Evolutionary conservation across 2,329 filamentous ascomycete genomes (phyloP), one percentile per base, ranked within the genome.

Genomic region (Endocalyx cinctus): DNA sequence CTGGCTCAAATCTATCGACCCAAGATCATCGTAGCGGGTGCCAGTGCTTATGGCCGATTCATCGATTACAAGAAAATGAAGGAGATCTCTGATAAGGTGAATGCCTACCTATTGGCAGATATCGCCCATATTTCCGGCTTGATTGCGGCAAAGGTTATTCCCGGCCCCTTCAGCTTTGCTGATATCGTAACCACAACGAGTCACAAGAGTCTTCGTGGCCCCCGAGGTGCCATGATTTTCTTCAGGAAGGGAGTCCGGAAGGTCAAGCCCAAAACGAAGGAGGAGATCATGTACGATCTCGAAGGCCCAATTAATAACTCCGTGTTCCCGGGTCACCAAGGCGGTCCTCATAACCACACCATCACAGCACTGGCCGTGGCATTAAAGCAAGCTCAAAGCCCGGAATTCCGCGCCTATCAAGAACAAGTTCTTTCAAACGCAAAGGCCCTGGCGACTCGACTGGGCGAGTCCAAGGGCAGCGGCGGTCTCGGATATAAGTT

Each of bases 101-200:
- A 88, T 51, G 87, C 87, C 54, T 98, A 97, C 66, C 75, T 98
- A 37, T 70, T 98, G 41, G 87, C 87, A 50, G 92, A 98, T 57
- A 96, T 98, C 80, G 92, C 92, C 33, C 92, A 98, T 58, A 94
- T 98, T 48, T 97, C 90, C 8, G 92, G 92, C 46, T 71, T 98
- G 43, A 80, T 98, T 32, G 89, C 92, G 27, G 90, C 87, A 49
- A 88, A 88, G 54, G 89, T 95, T 35, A 79, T 96, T 46, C 87
- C 88, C 27, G 84, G 85, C 40, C 92, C 92, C 31, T 98, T 97
- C 64, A 76, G 77, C 46, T 82, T 84, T 62, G 85, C 88, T 46
- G 92, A 98, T 60, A 83, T 98, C 39, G 92, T 98, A 46, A 98
- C 92, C 29, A 98, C 92, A 15, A 98, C 92, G 23, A 96, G 87